Base-by-base conservation (phyloP, 768 basidiomycete species). In the Paxillus ammoniavirescens region DNA sequence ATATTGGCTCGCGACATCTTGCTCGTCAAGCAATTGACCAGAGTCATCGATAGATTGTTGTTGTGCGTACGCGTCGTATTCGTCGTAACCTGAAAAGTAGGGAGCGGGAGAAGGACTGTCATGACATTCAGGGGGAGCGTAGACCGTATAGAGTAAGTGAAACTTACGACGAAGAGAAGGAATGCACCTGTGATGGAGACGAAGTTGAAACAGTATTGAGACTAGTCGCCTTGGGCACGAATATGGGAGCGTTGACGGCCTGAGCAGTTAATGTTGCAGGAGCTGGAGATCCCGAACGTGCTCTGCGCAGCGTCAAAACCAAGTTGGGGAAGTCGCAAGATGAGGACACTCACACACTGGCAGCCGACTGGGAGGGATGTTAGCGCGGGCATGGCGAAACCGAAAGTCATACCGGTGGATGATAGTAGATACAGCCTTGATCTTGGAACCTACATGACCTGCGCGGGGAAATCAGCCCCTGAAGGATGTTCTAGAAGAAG, bases 391-490 rank as follows among this genome's bases (percentile, higher is more conserved):
- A 41, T 15, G 23, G 35, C 8, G 14, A 45, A 52, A 44, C 47
- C 45, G 43, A 57, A 9, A 31, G 21, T 31, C 68, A 49, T 66
- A 89, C 87, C 62, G 82, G 76, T 46, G 91, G 91, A 69, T 94
- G 93, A 61, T 83, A 83, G 68, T 89, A 94, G 47, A 80, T 75
- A 72, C 93, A 95, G 54, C 90, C 90, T 73, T 89, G 89, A 64
- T 89, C 88, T 72, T 93, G 83, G 61, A 79, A 92, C 74, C 89
- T 87, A 75, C 93, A 95, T 53, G 78, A 85, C 40, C 92, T 93
- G 53, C 8, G 37, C 26, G 17, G 17, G 46, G 0, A 15, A n/a
- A 47, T 57, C 14, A 61, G 35, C 28, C 30, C 17, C 13, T 13
- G 40, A 28, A 55, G 4, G 7, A 31, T 7, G 18, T 5, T 35